Evolutionary conservation across 768 basidiomycete genomes (phyloP), one percentile per base, ranked within the genome.

Genomic region (Psilocybe cyanescens): DNA sequence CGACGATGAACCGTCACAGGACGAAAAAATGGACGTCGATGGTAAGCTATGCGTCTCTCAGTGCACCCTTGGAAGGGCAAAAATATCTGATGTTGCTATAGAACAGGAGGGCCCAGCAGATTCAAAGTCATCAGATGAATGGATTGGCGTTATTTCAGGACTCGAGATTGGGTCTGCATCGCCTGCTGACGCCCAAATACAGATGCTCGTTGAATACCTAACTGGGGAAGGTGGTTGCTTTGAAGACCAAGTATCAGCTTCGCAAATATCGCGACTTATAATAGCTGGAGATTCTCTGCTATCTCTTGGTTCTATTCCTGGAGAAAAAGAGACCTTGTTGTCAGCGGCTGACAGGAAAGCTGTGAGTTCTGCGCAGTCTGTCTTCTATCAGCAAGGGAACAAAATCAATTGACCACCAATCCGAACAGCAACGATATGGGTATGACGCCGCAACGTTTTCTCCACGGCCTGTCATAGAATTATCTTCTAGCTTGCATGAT

Each of bases 201-300:
- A 95, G 67, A 83, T 99, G 81, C 76, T 99, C n/a, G 83, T 88
- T 2, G 97, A 99, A 74, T 97, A 92, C 75, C 76, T 99, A 41
- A 82, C 85, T 1, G 94, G 94, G 1, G 97, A 99, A 76, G 80
- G 78, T 28, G 94, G 92, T n/a, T 86, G 86, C 1, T 69, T 75
- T 0, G 80, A 84, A 59, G 91, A 94, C 60, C 88, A 88, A 69
- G 68, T 79, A 8, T 78, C 83, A 9, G 86, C 91, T 5, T 78
- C 88, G 2, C 86, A 86, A 63, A 90, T 99, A 68, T 90, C 94
- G 6, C 83, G 95, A 12, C 77, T 99, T 12, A 86, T 99, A 41
- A 82, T 99, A 41, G 93, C 92, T 2, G 97, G 97, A 4, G 93
- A 99, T 74, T 95, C 95, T 2, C 72, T 98, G 6, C 85, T 84